Conservation (phyloP, 2,329 filamentous ascomycete genomes). For the Pyrenophora tritici-repentis region DNA sequence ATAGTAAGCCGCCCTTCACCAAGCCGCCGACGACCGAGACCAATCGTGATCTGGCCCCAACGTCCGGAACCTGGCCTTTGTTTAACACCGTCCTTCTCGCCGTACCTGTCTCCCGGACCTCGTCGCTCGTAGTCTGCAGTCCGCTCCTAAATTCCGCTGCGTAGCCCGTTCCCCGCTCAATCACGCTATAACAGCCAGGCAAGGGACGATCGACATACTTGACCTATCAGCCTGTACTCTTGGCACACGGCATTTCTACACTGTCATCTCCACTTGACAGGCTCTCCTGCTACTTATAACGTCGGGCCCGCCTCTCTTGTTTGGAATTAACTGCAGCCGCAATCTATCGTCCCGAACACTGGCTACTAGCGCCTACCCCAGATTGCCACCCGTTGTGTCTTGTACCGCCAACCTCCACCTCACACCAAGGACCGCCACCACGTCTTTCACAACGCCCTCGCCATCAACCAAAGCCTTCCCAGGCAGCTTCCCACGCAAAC, state of each 20-base stretch:
- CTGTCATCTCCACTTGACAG: constrained; percentile 20
- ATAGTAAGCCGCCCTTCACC: constrained; percentile 26
- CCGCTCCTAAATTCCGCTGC: constrained; percentile 21
- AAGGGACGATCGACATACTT: constrained; percentile 20
- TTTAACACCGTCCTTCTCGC: constrained; percentile 13
- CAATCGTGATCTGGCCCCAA: constrained; percentile 25
- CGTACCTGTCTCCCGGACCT: constrained; percentile 9
- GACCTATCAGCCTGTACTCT: constrained; percentile 35
- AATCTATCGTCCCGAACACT: constrained; percentile 17
- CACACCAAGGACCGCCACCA: constrained; percentile 12
- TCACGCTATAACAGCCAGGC: constrained; percentile 15
- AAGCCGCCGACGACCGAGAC: constrained; percentile 21
- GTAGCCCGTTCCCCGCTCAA: constrained; percentile 18
- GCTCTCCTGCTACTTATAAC: constrained; percentile 29
- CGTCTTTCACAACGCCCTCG: constrained; percentile 31
- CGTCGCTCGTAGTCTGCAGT: constrained; percentile 11
- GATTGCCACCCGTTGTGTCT: constrained; percentile 29
- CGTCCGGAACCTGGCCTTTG: constrained; percentile 20
- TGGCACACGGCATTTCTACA: constrained; percentile 29
- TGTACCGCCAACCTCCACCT: constrained; percentile 20
- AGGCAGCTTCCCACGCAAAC: constrained; percentile 27
- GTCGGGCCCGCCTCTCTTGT: constrained; percentile 17
- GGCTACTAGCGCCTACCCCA: constrained; percentile 29
- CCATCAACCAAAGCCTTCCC: constrained; percentile 19
- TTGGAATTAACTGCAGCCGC: constrained; percentile 11